phyloP scores from a whole-genome alignment of 352 stramenopile species.

The Heterotrichella gracilis region DNA sequence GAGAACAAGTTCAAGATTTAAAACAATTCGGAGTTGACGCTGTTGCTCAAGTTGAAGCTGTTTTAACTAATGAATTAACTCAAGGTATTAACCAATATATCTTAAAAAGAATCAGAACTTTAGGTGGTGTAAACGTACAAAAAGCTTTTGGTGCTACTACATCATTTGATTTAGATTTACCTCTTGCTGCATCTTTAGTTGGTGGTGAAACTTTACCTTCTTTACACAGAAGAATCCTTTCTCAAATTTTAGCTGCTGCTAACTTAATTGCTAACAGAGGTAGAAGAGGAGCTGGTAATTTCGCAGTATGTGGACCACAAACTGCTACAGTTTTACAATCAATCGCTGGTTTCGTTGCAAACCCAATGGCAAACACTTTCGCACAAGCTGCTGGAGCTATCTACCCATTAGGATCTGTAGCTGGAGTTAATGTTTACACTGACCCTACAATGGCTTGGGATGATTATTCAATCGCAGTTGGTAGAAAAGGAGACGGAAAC shows the following conservation, averaged over 20 bases:
- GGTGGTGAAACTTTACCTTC: constrained; percentile 1
- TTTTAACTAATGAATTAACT: constrained; percentile 3
- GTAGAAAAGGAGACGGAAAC: neutral
- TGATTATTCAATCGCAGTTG: constrained; percentile 2
- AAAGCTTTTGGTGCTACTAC: constrained; percentile 5
- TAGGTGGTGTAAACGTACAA: constrained; percentile 11
- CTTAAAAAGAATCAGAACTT: neutral
- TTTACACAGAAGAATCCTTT: neutral
- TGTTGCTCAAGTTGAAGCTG: neutral
- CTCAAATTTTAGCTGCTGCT: constrained; percentile 7
- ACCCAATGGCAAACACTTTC: neutral
- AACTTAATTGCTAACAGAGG: constrained; percentile 1
- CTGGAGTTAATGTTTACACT: neutral
- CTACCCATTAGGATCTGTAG: neutral
- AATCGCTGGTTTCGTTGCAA: neutral
- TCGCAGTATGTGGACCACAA: neutral
- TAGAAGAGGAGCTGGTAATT: neutral
- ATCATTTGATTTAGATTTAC: neutral
- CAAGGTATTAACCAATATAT: constrained; percentile 6
- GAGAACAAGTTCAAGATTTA: constrained; percentile 11
- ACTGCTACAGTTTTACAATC: neutral
- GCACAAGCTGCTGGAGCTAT: neutral
- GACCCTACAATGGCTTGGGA: neutral
- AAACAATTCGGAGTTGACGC: neutral
- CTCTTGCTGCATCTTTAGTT: neutral